Base-by-base conservation (phyloP, 2,329 filamentous ascomycete genomes). In the Aureobasidium pullulans region DNA sequence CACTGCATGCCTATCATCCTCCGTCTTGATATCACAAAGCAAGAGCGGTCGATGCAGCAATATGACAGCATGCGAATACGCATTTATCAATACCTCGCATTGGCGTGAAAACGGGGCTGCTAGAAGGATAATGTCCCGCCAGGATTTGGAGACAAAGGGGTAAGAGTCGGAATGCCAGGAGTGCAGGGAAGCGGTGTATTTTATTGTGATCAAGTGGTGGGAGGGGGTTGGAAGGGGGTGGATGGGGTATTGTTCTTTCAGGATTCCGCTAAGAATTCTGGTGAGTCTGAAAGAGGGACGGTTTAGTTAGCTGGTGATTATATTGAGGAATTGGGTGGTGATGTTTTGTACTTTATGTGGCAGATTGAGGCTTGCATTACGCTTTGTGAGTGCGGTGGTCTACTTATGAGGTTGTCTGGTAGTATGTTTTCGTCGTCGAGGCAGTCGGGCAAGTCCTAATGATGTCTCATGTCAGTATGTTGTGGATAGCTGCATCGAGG, bases 371-470 rank as follows among this genome's bases (percentile, higher is more conserved):
- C 72, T 78, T 59, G 79, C 76, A 56, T 80, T 76, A 31, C 80
- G 81, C 11, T 82, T 79, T 64, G 66, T 34, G 67, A 65, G 32
- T 75, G 73, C 44, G 34, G 48, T 2, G 62, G 54, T 31, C 52
- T 52, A n/a, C 8, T 61, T 1, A 64, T 62, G 7, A 74, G 66
- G 28, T 79, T 71, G 34, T 75, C 66, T 10, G 75, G 64, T 0
- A 78, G 75, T 71, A 86, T 78, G 36, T 84, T 77, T 39, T 83
- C 79, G 61, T 85, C 83, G 57, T 83, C 81, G 43, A 83, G 74
- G 1, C 73, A 64, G 15, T 76, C 76, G 0, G 84, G 84, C 15
- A 83, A 74, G 2, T 79, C 77, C 60, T 86, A 28, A 23, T 13
- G 23, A 9, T 10, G 42, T 4, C 10, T 23, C 13, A 23, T 6